Percentiles rank a stretch among this genome's conserved stretches.
phyloP scores from a whole-genome alignment of 225 moss, liverwort and hornwort genomes.

The Straminergon stramineum region DNA sequence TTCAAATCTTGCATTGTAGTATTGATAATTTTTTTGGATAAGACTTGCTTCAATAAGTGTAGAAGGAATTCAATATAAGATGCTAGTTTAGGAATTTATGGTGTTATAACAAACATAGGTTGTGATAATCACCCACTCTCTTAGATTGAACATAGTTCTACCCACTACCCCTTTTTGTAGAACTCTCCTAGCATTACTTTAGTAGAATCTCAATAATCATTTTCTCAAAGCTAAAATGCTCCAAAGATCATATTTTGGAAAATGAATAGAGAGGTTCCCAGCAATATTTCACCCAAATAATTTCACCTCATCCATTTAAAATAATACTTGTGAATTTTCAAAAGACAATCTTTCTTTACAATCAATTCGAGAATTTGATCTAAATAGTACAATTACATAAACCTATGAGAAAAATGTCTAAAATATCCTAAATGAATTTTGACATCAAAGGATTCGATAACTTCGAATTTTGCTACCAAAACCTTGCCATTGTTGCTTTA shows the following conservation, averaged over 20 bases:
- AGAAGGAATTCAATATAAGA: neutral
- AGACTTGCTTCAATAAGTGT: neutral
- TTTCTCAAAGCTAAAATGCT: neutral
- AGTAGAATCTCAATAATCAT: neutral
- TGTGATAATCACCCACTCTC: too few species aligned
- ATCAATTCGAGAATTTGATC: neutral
- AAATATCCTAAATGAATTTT: neutral
- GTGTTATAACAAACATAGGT: too few species aligned
- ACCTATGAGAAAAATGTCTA: neutral
- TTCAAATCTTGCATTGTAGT: too few species aligned
- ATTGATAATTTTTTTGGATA: too few species aligned
- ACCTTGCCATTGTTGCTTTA: too few species aligned
- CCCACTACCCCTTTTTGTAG: neutral
- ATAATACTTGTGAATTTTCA: neutral
- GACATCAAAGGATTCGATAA: neutral
- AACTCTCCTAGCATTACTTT: neutral
- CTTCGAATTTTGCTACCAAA: neutral
- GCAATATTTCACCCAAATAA: neutral
- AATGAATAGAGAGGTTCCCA: accelerated
- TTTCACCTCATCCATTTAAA: neutral
- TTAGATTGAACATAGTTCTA: neutral
- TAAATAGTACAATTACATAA: neutral
- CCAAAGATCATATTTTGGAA: neutral
- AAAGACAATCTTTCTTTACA: neutral
- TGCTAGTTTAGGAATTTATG: too few species aligned